These are phyloP conservation scores for Domatiomyces catenatus DNA, from an alignment of 2,329 filamentous ascomycete species.

Conservation along the genomic window DNA sequence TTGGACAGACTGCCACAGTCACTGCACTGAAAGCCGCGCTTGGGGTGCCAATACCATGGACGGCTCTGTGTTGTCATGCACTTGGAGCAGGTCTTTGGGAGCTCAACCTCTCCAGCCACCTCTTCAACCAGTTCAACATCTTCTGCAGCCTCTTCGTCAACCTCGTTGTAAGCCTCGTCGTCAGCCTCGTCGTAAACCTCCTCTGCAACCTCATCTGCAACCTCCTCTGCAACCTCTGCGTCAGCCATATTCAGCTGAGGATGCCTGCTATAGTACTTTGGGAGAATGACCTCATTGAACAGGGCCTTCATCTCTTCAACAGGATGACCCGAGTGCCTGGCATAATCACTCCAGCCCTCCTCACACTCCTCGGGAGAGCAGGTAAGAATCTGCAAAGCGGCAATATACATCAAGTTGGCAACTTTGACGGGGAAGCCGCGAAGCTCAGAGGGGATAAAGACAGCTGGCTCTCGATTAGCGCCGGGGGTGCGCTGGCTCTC, in stretches of 20 bases:
- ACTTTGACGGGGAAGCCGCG: not conserved
- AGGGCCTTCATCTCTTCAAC: slow-evolving; percentile 12
- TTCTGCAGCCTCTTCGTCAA: not conserved
- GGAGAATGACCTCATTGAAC: slow-evolving; percentile 11
- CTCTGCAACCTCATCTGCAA: not conserved
- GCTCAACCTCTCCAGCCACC: not conserved
- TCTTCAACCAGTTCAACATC: not conserved
- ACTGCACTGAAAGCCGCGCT: not conserved
- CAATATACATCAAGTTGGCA: not conserved
- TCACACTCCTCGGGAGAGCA: slow-evolving; percentile 6
- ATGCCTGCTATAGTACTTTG: slow-evolving; percentile 13
- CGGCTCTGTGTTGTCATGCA: not conserved
- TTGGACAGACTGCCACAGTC: not conserved
- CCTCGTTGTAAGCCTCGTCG: not conserved
- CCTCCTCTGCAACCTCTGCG: not conserved
- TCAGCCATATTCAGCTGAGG: slow-evolving; percentile 1
- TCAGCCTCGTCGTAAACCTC: not conserved
- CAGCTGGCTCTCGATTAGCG: no score
- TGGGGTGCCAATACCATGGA: not conserved
- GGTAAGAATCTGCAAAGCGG: not conserved
- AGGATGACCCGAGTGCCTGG: slow-evolving; percentile 6
- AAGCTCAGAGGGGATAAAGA: not conserved
- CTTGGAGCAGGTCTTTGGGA: not conserved
- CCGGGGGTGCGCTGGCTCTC: not conserved
- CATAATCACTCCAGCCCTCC: slow-evolving; percentile 18